These are phyloP conservation scores for Musa itinerans DNA, from an alignment of 176 grass and related monocot species.

Conservation along the genomic window DNA sequence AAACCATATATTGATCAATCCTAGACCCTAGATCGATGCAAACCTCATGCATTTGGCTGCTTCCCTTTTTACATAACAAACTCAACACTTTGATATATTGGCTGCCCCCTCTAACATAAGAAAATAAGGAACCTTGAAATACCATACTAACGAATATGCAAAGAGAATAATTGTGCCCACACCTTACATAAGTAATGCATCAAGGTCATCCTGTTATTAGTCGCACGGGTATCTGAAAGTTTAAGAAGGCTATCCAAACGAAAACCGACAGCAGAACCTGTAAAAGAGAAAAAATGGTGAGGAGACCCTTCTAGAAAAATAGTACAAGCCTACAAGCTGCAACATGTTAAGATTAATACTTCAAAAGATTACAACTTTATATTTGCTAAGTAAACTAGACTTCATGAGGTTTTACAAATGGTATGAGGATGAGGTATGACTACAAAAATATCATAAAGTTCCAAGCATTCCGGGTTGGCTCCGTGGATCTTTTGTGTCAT, in stretches of 20 bases:
- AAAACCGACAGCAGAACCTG: slow-evolving; percentile 32
- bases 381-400: no score
- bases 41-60: no score
- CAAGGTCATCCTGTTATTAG: slow-evolving; percentile 64
- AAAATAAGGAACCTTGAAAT: no score
- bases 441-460: not conserved
- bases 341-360: not conserved
- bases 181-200: slow-evolving; percentile 97
- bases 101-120: no score
- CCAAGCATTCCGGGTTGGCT: not conserved
- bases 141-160: no score
- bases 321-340: not conserved
- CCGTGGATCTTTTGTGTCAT: not conserved
- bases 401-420: not conserved
- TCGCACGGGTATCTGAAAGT: slow-evolving; percentile 82
- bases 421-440: not conserved
- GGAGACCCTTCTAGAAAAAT: not conserved
- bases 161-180: not conserved
- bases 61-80: no score
- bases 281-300: not conserved
- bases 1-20: no score
- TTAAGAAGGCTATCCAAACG: slow-evolving; percentile 73
- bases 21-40: no score
- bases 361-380: no score
- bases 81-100: no score